Conservation (phyloP, 208 protist genomes). For the Wallacemonas collosoma region DNA sequence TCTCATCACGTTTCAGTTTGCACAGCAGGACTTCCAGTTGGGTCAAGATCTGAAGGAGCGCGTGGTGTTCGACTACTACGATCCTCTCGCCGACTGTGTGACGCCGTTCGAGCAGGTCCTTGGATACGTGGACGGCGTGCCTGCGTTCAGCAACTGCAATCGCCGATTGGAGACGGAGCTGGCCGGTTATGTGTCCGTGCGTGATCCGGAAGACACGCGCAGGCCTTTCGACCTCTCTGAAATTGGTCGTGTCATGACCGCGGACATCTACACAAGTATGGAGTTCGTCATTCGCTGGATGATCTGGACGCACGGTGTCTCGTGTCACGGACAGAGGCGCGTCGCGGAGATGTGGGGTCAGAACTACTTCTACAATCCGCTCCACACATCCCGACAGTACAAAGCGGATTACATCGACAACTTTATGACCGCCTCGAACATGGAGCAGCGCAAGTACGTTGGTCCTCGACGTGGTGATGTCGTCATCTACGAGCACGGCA, state of each 20-base stretch:
- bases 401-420: slow-evolving; percentile 48
- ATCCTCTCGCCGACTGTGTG: slow-evolving; percentile 42
- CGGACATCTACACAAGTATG: slow-evolving; percentile 34
- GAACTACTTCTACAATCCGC: slow-evolving; percentile 51
- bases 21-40: slow-evolving; percentile 9
- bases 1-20: slow-evolving; percentile 4
- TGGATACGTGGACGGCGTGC: slow-evolving; percentile 51
- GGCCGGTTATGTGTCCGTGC: slow-evolving; percentile 35
- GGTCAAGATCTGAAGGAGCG: slow-evolving; percentile 20
- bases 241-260: slow-evolving; percentile 37
- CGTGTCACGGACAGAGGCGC: slow-evolving; percentile 24
- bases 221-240: slow-evolving; percentile 36
- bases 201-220: slow-evolving; percentile 43
- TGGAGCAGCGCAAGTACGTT: slow-evolving; percentile 49
- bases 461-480: slow-evolving; percentile 46
- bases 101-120: slow-evolving; percentile 52
- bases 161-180: slow-evolving; percentile 25
- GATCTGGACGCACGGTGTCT: slow-evolving; percentile 41
- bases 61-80: slow-evolving; percentile 23
- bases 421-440: slow-evolving; percentile 25
- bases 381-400: slow-evolving; percentile 29
- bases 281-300: slow-evolving; percentile 62
- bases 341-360: slow-evolving; percentile 35
- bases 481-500: slow-evolving; percentile 34
- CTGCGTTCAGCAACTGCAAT: slow-evolving; percentile 75